Evolutionary conservation across 1,284 basidiomycete species (phyloP).

Genomic region (Cutaneotrichosporon sp.): DNA sequence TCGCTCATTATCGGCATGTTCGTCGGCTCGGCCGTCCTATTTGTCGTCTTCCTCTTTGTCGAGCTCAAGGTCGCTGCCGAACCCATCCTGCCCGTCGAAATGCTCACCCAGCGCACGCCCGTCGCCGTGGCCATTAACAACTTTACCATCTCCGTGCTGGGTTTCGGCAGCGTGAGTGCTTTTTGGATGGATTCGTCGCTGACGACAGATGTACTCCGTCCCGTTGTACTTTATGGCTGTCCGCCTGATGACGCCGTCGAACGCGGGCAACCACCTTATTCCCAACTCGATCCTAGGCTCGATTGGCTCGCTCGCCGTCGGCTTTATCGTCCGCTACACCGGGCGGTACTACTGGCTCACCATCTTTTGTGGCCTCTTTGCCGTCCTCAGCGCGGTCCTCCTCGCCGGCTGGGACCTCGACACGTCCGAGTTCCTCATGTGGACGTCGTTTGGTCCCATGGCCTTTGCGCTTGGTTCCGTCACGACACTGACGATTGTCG

Average conservation of each 20-base stretch:
- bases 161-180: conserved; percentile 69
- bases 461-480: conserved; percentile 28
- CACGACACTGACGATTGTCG: conserved; percentile 48
- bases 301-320: conserved; percentile 72
- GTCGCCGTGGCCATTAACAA: conserved; percentile 73
- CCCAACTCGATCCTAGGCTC: conserved; percentile 81
- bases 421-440: conserved; percentile 51
- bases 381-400: conserved; percentile 25
- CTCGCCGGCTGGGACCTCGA: conserved; percentile 36
- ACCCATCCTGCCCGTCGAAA: conserved; percentile 76
- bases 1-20: conserved; percentile 65
- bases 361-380: conserved; percentile 20
- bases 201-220: conserved; percentile 68
- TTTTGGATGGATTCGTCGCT: conserved; percentile 7
- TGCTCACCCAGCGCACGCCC: conserved; percentile 63
- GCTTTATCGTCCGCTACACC: conserved; percentile 76
- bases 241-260: conserved; percentile 62
- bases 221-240: conserved; percentile 87
- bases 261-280: conserved; percentile 73
- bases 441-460: conserved; percentile 14
- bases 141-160: conserved; percentile 57
- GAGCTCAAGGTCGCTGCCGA: conserved; percentile 68
- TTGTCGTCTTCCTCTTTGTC: conserved; percentile 61
- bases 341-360: conserved; percentile 68
- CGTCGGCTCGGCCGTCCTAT: conserved; percentile 54